phyloP scores from a whole-genome alignment of 148 eudicot species.

The Oxyria digyna region DNA sequence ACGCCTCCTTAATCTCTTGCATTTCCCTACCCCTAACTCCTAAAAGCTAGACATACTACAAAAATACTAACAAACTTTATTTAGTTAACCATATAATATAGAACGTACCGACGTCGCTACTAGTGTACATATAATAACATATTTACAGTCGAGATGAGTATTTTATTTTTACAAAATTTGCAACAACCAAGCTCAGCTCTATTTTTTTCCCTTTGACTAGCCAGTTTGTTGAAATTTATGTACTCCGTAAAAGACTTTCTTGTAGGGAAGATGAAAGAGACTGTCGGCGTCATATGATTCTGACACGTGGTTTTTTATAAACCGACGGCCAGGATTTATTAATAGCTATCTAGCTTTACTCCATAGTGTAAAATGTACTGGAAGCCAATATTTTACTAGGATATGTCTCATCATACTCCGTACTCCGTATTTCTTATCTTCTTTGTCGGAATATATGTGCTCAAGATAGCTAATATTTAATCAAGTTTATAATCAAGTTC shows the following conservation, averaged over 20 bases:
- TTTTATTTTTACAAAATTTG: not conserved
- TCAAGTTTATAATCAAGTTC: no score
- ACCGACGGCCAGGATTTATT: not conserved
- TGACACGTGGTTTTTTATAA: not conserved
- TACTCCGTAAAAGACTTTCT: not conserved
- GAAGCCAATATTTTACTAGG: not conserved
- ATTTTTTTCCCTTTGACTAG: no score
- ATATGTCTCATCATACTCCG: not conserved
- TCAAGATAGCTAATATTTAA: no score
- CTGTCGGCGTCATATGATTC: not conserved
- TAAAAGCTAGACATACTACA: not conserved
- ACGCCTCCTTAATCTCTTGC: conserved; percentile 1
- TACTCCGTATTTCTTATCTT: no score
- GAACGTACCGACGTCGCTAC: not conserved
- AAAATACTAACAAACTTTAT: not conserved
- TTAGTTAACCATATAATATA: not conserved
- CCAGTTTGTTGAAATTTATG: not conserved
- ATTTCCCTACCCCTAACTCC: conserved; percentile 1
- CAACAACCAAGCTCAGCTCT: not conserved
- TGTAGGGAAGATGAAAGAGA: not conserved
- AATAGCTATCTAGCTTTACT: not conserved
- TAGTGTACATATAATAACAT: not conserved
- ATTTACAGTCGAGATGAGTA: not conserved
- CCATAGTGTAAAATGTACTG: not conserved
- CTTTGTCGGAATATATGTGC: no score